Evolutionary conservation across 768 basidiomycete species (phyloP).

Genomic region (Fibroporia radiculosa): DNA sequence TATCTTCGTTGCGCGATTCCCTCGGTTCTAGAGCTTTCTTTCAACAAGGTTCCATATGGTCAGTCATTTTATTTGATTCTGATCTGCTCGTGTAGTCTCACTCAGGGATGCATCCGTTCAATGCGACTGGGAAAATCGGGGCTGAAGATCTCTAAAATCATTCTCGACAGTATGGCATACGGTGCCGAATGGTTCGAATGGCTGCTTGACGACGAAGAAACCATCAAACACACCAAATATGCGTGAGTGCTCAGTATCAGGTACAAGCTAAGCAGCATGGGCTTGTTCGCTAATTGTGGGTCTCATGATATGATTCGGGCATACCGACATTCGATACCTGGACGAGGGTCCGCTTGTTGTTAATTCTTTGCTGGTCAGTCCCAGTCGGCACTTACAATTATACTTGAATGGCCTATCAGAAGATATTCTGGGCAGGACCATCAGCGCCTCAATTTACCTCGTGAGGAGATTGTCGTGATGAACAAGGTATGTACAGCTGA

Average conservation of each 20-base stretch:
- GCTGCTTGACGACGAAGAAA: conserved; percentile 31
- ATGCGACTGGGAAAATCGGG: conserved; percentile 24
- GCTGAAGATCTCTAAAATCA: conserved; percentile 23
- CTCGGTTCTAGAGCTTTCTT: conserved; percentile 1
- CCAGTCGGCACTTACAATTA: conserved; percentile 10
- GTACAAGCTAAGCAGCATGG: not conserved
- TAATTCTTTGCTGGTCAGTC: not conserved
- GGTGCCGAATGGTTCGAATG: conserved; percentile 28
- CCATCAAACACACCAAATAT: conserved; percentile 31
- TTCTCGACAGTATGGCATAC: conserved; percentile 32
- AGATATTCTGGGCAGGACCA: conserved; percentile 37
- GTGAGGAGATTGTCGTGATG: conserved; percentile 43
- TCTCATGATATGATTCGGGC: conserved; percentile 25
- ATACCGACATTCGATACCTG: conserved; percentile 29
- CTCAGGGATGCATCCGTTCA: not conserved
- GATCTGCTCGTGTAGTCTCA: not conserved
- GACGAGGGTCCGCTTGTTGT: conserved; percentile 1
- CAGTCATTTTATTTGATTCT: not conserved
- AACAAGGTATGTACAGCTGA: conserved; percentile 30
- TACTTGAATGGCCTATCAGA: conserved; percentile 38
- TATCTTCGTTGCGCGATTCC: no score
- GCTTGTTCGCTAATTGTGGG: not conserved
- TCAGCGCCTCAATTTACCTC: conserved; percentile 36
- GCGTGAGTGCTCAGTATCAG: conserved; percentile 25
- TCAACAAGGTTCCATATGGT: conserved; percentile 1